phyloP scores from a whole-genome alignment of 2,329 filamentous ascomycete genomes.

The Pseudopyrenochaeta lycopersici region DNA sequence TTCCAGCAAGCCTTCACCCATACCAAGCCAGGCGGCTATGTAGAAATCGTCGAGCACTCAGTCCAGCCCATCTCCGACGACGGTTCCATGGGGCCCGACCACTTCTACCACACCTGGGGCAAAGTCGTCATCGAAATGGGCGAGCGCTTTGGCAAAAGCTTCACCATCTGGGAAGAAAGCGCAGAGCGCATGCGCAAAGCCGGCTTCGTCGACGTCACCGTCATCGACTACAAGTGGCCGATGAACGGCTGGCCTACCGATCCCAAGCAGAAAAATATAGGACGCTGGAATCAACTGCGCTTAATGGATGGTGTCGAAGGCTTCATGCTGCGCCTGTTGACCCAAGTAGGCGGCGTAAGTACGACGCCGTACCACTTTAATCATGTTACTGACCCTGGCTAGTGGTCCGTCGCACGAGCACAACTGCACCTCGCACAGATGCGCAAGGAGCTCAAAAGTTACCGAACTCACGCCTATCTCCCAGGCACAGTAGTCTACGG shows the following conservation, averaged over 20 bases:
- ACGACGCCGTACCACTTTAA: background rate
- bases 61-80: slow-evolving; percentile 53
- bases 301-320: slow-evolving; percentile 50
- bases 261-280: slow-evolving; percentile 45
- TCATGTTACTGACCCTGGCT: slow-evolving; percentile 2
- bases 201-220: slow-evolving; percentile 47
- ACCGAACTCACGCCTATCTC: slow-evolving; percentile 46
- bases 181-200: slow-evolving; percentile 42
- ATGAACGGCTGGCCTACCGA: slow-evolving; percentile 48
- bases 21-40: slow-evolving; percentile 53
- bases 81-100: slow-evolving; percentile 47
- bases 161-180: slow-evolving; percentile 46
- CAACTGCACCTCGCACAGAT: slow-evolving; percentile 50
- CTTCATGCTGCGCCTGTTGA: slow-evolving; percentile 48
- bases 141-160: slow-evolving; percentile 48
- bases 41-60: slow-evolving; percentile 55
- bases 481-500: slow-evolving; percentile 49
- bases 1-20: slow-evolving; percentile 46
- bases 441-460: slow-evolving; percentile 44
- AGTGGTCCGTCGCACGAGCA: slow-evolving; percentile 45
- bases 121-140: slow-evolving; percentile 47
- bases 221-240: slow-evolving; percentile 46
- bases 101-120: slow-evolving; percentile 49
- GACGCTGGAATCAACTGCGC: slow-evolving; percentile 47
- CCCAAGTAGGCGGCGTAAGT: slow-evolving; percentile 44